Evolutionary conservation across 23 red algal genomes (phyloP), one percentile per base, ranked within the genome.

Genomic region (Agarophyton chilense): DNA sequence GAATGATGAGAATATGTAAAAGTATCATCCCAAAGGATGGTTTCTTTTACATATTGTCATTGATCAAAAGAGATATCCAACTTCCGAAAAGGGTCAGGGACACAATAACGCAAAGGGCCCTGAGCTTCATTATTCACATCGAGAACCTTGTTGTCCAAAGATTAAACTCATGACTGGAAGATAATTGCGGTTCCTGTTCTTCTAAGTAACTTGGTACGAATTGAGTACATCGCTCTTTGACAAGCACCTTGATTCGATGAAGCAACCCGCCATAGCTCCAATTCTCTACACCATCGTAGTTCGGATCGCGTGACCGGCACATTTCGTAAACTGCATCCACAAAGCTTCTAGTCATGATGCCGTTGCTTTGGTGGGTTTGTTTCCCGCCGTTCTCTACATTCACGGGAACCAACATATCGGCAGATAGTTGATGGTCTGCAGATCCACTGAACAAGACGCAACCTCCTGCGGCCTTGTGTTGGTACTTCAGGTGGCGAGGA

Each of bases 281-380:
- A 49, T 10, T 36, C 71, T 89, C 85, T 11, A 89, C 54, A 36
- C 85, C 67, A 77, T 89, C 55, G 33, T 89, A 79, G 10, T 39
- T 79, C 28, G 35, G 39, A 33, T 21, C 47, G 46, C 85, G 66
- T 4, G 22, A 26, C 21, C 25, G 39, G 25, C 61, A 61, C 85
- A 89, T 89, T 46, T 89, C 85, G 35, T 74, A 40, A 0, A 89
- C 85, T 22, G 85, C 85, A 45, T 89, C 85, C 17, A 89, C 73
- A 41, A 89, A 89, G 35, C 63, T 74, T 38, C 72, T 77, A 22
- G 85, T 89, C 85, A 89, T 89, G 16, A 89, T 72, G 31, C 85
- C 85, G 35, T 47, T 78, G 40, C 58, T 70, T 39, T 66, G 47
- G 3, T 61, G 38, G 21, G 43, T 71, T 50, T 39, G 29, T 26